These are phyloP conservation scores for Penicillium crystallinum DNA, from an alignment of 495 filamentous ascomycete genomes.

Conservation along the genomic window DNA sequence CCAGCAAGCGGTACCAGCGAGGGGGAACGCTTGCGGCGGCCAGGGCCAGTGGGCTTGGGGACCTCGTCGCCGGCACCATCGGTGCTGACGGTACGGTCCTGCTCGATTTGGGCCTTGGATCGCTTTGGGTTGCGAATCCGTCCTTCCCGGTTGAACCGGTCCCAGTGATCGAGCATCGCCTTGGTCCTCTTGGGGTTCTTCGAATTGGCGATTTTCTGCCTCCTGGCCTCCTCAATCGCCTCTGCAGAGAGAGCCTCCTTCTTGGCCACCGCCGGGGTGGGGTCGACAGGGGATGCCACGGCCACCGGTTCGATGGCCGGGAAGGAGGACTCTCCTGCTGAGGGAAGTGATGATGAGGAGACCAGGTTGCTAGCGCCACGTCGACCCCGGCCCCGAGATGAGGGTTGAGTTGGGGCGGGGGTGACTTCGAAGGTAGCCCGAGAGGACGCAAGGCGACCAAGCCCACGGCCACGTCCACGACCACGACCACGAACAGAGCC, in stretches of 20 bases:
- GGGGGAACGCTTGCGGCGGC: slow-evolving; percentile 19
- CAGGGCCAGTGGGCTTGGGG: slow-evolving; percentile 22
- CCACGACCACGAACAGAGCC: slow-evolving; percentile 46
- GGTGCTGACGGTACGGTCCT: slow-evolving; percentile 29
- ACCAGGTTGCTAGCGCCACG: slow-evolving; percentile 18
- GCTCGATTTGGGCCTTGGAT: slow-evolving; percentile 44
- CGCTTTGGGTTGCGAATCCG: slow-evolving; percentile 44
- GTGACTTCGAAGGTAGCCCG: slow-evolving; percentile 23
- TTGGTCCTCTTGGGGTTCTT: slow-evolving; percentile 47
- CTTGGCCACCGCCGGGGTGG: slow-evolving; percentile 1
- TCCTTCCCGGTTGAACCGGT: slow-evolving; percentile 40
- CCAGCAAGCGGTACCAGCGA: slow-evolving; percentile 19
- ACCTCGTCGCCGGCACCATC: slow-evolving; percentile 21
- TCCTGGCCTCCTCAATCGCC: slow-evolving; percentile 30
- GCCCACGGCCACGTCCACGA: slow-evolving; percentile 33
- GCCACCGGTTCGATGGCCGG: slow-evolving; percentile 11
- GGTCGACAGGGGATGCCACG: not conserved
- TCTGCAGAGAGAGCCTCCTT: slow-evolving; percentile 21
- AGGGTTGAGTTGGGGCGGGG: slow-evolving; percentile 6
- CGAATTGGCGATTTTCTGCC: slow-evolving; percentile 39
- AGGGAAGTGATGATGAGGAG: not conserved
- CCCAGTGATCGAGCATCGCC: slow-evolving; percentile 48
- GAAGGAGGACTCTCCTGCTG: slow-evolving; percentile 4
- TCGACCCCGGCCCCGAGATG: slow-evolving; percentile 23
- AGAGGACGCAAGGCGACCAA: slow-evolving; percentile 11